Conservation (phyloP, 305 asterid genomes). For the Fraxinus floribunda region DNA sequence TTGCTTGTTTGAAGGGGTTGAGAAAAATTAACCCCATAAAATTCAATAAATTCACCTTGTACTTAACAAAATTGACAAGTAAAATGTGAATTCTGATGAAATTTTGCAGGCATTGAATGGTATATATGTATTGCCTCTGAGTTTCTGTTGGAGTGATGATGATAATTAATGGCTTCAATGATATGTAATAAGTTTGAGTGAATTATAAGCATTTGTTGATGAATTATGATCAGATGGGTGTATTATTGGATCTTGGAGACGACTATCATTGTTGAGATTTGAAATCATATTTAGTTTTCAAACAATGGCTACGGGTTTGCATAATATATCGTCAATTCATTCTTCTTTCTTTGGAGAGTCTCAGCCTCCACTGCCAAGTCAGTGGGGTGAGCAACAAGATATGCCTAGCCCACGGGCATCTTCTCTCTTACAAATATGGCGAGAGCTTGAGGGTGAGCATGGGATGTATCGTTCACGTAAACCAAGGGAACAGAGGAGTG, state of each 20-base stretch:
- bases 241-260: slow-evolving; percentile 18
- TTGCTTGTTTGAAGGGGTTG: slow-evolving; percentile 26
- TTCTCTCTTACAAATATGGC: slow-evolving; percentile 83
- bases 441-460: slow-evolving; percentile 68
- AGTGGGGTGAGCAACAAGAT: slow-evolving; percentile 35
- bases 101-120: slow-evolving; percentile 36
- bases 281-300: slow-evolving; percentile 6
- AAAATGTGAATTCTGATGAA: slow-evolving; percentile 5
- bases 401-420: slow-evolving; percentile 64
- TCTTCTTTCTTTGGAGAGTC: slow-evolving; percentile 63
- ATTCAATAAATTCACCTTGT: slow-evolving; percentile 15
- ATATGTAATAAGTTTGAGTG: slow-evolving; percentile 6
- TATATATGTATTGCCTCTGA: slow-evolving; percentile 25
- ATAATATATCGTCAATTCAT: slow-evolving; percentile 50
- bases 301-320: slow-evolving; percentile 76
- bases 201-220: slow-evolving; percentile 16
- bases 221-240: slow-evolving; percentile 14
- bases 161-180: slow-evolving; percentile 18
- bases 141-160: slow-evolving; percentile 1
- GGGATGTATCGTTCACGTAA: slow-evolving; percentile 44
- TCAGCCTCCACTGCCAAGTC: slow-evolving; percentile 36
- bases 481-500: slow-evolving; percentile 38
- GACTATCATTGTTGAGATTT: slow-evolving; percentile 13
- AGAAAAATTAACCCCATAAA: neutral
- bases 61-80: neutral